These are phyloP conservation scores for Eucalyptus regnans DNA, from an alignment of 345 rosid species.

Conservation along the genomic window DNA sequence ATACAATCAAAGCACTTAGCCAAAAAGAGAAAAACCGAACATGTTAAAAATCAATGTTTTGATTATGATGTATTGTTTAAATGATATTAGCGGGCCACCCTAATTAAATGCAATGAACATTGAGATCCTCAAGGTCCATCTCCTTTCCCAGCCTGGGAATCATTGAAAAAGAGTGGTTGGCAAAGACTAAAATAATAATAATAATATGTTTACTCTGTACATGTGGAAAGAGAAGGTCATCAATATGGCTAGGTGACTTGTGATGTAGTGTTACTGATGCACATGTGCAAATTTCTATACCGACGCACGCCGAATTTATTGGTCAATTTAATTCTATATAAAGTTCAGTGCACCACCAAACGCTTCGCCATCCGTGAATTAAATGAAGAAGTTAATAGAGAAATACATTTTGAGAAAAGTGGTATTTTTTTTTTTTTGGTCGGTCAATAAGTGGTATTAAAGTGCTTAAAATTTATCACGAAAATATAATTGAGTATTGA, in stretches of 20 bases:
- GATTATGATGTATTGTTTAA: too few relatives aligned
- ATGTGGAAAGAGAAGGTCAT: background rate
- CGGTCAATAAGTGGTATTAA: too few relatives aligned
- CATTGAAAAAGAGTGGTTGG: background rate
- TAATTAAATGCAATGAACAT: background rate
- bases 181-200: background rate
- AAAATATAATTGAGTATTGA: too few relatives aligned
- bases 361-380: background rate
- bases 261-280: background rate
- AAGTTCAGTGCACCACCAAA: background rate
- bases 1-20: background rate
- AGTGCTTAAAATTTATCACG: too few relatives aligned
- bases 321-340: background rate
- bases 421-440: background rate
- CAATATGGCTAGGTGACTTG: background rate
- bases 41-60: background rate
- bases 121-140: background rate
- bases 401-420: too few relatives aligned
- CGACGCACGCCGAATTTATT: background rate
- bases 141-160: background rate
- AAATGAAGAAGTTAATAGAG: background rate
- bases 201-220: too few relatives aligned
- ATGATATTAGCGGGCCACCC: background rate
- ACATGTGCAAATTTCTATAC: background rate
- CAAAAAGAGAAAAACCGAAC: too few relatives aligned